Evolutionary conservation across 176 grass and related monocot genomes (phyloP), one percentile per base, ranked within the genome.

Genomic region (Oryza glaberrima): DNA sequence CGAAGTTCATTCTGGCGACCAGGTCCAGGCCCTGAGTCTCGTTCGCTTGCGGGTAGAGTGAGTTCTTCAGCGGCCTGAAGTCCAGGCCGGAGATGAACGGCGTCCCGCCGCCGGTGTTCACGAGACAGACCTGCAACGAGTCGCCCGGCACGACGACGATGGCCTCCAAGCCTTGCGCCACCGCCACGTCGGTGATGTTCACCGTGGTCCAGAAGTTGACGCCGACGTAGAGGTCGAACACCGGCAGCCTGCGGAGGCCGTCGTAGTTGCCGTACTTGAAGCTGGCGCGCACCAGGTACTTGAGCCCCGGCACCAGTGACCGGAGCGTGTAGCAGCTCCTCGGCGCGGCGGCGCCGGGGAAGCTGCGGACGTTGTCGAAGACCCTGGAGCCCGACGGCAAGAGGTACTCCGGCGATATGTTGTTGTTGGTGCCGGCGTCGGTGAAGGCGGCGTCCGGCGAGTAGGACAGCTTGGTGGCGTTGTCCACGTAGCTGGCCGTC

Each of bases 61-160:
- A 46, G 32, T 84, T 43, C 58, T 85, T 73, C 6, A 92, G 22
- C 4, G 90, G 86, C 77, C 90, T 73, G 17, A 88, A 6, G 11
- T 92, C 90, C 43, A 92, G 65, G 12, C 35, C 22, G 11, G 90
- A 92, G 23, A 92, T 75, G 32, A 88, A 92, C 19, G 90, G 90
- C 7, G 78, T 92, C 9, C 90, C 90, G 4, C 6, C 4, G 15
- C 84, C 73, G 0, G 41, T 90, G 70, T 90, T 74, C 11, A 83
- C 65, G 44, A 90, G 66, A 20, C 88, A 90, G 34, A 90, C 79
- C 43, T 88, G 84, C 19, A 83, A 28, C 56, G 77, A 80, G 10
- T 86, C 70, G 0, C 16, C 47, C 10, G 11, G 15, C 1, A 76
- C 34, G 17, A 80, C 83, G 0, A 46, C 49, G 17, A 86, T 76